Percentiles rank a stretch among this genome's conserved stretches.
Evolutionary conservation across 345 rosid species (phyloP).

Genomic region (Hibiscus syriacus): DNA sequence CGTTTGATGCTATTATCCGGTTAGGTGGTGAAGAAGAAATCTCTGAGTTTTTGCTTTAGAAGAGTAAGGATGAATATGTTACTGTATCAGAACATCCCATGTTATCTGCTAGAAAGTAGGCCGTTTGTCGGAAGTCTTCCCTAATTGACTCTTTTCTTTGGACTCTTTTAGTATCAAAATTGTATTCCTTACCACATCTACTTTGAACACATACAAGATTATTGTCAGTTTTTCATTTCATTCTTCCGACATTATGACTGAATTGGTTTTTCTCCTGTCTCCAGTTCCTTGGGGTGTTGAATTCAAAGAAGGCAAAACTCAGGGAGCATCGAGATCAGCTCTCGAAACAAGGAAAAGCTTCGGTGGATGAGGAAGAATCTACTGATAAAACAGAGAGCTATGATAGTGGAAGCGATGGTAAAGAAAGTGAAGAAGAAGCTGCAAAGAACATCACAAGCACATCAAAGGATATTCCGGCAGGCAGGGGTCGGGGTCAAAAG

Average conservation of each 20-base stretch:
- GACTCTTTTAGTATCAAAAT: background rate
- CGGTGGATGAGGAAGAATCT: slow-evolving; percentile 45
- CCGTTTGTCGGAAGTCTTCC: too few species aligned
- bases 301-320: slow-evolving; percentile 78
- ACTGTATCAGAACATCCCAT: background rate
- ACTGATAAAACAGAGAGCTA: slow-evolving; percentile 60
- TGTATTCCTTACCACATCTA: background rate
- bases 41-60: background rate
- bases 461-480: slow-evolving; percentile 26
- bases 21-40: background rate
- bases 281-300: slow-evolving; percentile 64
- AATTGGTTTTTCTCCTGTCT: slow-evolving; percentile 7
- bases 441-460: slow-evolving; percentile 25
- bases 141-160: background rate
- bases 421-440: slow-evolving; percentile 36
- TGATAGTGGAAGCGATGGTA: slow-evolving; percentile 37
- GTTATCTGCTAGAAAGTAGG: background rate
- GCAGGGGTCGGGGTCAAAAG: slow-evolving; percentile 32
- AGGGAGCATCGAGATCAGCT: slow-evolving; percentile 69
- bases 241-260: background rate
- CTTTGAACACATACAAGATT: background rate
- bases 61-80: background rate
- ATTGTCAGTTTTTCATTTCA: background rate
- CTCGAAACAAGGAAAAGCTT: slow-evolving; percentile 32
- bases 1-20: background rate